Evolutionary conservation across 495 filamentous ascomycete genomes (phyloP), one percentile per base, ranked within the genome.

Genomic region (Neurospora hispaniola): DNA sequence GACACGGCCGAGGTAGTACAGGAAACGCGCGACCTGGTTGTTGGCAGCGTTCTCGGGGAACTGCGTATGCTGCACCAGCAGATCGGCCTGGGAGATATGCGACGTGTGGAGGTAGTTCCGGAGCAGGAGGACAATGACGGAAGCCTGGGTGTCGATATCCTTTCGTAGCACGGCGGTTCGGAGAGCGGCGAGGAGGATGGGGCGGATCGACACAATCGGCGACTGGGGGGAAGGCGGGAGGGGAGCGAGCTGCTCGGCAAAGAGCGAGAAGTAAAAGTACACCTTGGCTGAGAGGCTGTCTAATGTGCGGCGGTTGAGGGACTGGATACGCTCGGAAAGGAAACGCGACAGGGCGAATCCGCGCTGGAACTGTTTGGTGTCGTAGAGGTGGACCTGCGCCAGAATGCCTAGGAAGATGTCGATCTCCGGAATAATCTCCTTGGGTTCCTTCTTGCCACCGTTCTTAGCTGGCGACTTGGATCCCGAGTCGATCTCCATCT

Each of bases 241-340:
- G 14, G 94, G 94, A 70, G 89, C 87, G 62, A 94, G 87, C 82
- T 94, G 90, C 85, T 99, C 96, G 81, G 90, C 92, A 85, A 98
- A 98, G 71, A 98, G 84, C 68, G 92, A 93, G 82, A 93, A 97
- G 85, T 99, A 99, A 82, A 97, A 98, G 87, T 98, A 99, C 72
- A 96, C 93, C 79, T 94, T 94, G 48, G 96, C 94, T 69, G 94
- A 93, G 40, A 99, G 89, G 59, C 94, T 92, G 79, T 99, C 96
- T 73, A 99, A 84, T 18, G 96, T 97, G 72, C 96, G 91, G 70
- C 96, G 94, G 85, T 99, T 99, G 74, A 96, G 84, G 42, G 89
- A 85, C 74, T 97, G 94, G 78, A 98, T 89, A 76, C 90, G 91
- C 78, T 94, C 92, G 71, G 94, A 90, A 54, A 98, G 85, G 74